Conservation (phyloP, 106 monocot genomes). For the Acorus gramineus region DNA sequence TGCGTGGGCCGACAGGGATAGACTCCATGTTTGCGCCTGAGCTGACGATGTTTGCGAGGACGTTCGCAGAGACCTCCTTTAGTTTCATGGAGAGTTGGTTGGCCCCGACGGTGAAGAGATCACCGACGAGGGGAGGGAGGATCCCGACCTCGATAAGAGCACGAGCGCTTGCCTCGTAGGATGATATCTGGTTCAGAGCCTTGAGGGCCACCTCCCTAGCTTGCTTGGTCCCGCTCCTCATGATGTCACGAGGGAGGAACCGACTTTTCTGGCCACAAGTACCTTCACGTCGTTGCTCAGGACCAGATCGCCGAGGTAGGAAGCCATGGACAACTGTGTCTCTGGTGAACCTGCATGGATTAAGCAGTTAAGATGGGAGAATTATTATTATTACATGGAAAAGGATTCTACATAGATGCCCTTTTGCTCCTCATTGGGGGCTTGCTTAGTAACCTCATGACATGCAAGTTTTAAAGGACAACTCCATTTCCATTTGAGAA, state of each 20-base stretch:
- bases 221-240: conserved; percentile 53
- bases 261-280: conserved; percentile 58
- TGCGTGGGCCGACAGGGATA: conserved; percentile 42
- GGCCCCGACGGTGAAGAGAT: conserved; percentile 48
- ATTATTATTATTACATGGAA: no score
- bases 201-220: conserved; percentile 59
- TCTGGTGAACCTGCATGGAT: conserved; percentile 41
- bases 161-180: conserved; percentile 52
- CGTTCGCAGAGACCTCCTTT: conserved; percentile 63
- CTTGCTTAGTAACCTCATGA: no score
- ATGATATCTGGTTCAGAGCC: conserved; percentile 66
- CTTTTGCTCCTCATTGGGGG: no score
- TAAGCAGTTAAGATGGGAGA: background rate
- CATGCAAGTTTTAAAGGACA: no score
- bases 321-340: conserved; percentile 58
- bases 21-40: conserved; percentile 53
- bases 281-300: conserved; percentile 72
- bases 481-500: no score
- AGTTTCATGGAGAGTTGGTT: conserved; percentile 61
- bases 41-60: conserved; percentile 53
- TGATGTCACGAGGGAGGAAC: conserved; percentile 50
- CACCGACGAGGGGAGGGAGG: conserved; percentile 60
- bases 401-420: no score
- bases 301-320: conserved; percentile 60
- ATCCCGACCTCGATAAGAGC: conserved; percentile 52